A percentile compares a stretch with the other conserved stretches of the same genome.
Conservation (phyloP, 345 rosid genomes). For the Eutrema heterophyllum region DNA sequence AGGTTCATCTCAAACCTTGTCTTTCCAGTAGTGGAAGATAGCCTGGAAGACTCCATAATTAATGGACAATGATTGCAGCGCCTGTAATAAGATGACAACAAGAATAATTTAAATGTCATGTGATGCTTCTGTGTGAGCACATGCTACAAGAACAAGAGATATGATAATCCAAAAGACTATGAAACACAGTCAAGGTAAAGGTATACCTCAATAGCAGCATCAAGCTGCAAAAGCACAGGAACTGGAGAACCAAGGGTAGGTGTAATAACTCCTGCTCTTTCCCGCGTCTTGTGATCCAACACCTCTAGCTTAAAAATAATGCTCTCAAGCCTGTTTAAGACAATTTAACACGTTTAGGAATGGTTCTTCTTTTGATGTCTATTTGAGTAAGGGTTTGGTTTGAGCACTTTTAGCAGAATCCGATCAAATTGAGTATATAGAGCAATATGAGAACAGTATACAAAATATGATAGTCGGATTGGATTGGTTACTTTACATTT, state of each 20-base stretch:
- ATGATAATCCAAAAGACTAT: not conserved
- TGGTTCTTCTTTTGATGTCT: not conserved
- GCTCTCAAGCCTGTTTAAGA: constrained; percentile 60
- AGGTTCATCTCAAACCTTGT: constrained; percentile 53
- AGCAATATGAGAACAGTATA: not conserved
- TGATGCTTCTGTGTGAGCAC: not conserved
- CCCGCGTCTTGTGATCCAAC: constrained; percentile 94
- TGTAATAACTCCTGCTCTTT: constrained; percentile 89
- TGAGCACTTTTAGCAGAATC: not conserved
- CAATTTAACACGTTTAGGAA: not conserved
- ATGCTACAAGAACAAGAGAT: not conserved
- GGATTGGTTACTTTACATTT: constrained; percentile 47
- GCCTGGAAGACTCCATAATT: constrained; percentile 64
- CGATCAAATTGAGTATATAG: not conserved
- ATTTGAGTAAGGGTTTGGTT: not conserved
- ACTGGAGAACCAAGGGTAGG: constrained; percentile 78
- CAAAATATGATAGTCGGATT: not conserved
- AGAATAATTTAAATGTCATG: not conserved
- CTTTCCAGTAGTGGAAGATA: constrained; percentile 84
- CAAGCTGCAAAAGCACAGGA: constrained; percentile 80
- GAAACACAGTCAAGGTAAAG: constrained; percentile 20
- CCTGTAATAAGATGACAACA: constrained; percentile 43
- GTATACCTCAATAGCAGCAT: constrained; percentile 80
- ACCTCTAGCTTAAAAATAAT: constrained; percentile 90
- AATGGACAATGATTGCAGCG: constrained; percentile 59